phyloP scores from a whole-genome alignment of 2,329 filamentous ascomycete species.

The Cladophialophora psammophila region DNA sequence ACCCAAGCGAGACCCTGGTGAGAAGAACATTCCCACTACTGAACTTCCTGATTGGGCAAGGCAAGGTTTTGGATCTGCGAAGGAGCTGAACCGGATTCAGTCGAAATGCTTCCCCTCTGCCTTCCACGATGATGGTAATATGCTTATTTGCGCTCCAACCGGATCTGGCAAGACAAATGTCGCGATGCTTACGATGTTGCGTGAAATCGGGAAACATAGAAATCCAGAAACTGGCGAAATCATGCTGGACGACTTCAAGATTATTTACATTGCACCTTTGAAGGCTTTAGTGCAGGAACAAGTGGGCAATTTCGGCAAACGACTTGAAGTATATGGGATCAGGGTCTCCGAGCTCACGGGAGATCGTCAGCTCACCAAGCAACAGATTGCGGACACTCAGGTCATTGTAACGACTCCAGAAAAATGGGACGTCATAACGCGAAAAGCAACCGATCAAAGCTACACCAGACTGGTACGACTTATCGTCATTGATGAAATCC shows the following conservation, averaged over 20 bases:
- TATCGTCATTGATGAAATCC: slow-evolving; percentile 97
- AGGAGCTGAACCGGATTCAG: slow-evolving; percentile 92
- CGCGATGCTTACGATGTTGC: slow-evolving; percentile 93
- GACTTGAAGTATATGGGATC: slow-evolving; percentile 89
- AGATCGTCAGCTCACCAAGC: slow-evolving; percentile 96
- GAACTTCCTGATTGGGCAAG: slow-evolving; percentile 94
- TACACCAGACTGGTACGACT: slow-evolving; percentile 97
- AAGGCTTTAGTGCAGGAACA: slow-evolving; percentile 98
- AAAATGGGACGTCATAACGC: slow-evolving; percentile 98
- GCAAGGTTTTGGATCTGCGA: slow-evolving; percentile 81
- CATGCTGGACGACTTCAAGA: slow-evolving; percentile 95
- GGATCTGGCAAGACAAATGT: slow-evolving; percentile 99
- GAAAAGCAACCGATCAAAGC: slow-evolving; percentile 94
- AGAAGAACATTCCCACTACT: slow-evolving; percentile 81
- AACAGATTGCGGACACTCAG: slow-evolving; percentile 97
- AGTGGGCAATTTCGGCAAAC: slow-evolving; percentile 94
- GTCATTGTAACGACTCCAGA: slow-evolving; percentile 98
- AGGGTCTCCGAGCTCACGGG: slow-evolving; percentile 94
- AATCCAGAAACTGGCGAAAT: slow-evolving; percentile 91
- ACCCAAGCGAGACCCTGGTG: slow-evolving; percentile 79
- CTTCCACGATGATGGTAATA: slow-evolving; percentile 93
- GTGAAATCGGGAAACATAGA: slow-evolving; percentile 94
- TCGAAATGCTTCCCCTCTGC: slow-evolving; percentile 90
- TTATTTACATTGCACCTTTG: slow-evolving; percentile 94
- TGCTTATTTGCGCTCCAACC: slow-evolving; percentile 96